phyloP scores from a whole-genome alignment of 192 early-diverging fungal genomes.

The Podila clonocystis region DNA sequence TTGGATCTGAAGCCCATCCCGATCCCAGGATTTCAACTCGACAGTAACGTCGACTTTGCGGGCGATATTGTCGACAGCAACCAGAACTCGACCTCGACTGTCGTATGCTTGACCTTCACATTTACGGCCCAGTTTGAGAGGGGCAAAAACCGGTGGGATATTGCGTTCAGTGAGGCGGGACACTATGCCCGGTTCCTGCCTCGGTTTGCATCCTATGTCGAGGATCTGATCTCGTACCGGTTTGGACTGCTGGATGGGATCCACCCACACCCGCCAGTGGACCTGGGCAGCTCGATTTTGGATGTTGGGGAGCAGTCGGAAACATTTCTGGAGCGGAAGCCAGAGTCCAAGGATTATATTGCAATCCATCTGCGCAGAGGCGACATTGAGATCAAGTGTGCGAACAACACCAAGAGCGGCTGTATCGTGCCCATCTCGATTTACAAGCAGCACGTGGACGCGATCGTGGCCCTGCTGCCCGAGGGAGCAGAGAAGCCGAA shows the following conservation, averaged over 20 bases:
- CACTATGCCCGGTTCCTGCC: conserved; percentile 32
- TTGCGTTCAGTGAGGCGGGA: conserved; percentile 17
- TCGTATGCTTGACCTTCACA: conserved; percentile 35
- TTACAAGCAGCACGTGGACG: conserved; percentile 33
- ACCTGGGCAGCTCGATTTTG: conserved; percentile 34
- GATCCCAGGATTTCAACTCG: conserved; percentile 11
- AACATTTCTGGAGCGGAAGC: conserved; percentile 25
- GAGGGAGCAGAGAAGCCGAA: conserved; percentile 3
- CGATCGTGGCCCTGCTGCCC: conserved; percentile 5
- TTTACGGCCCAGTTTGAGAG: conserved; percentile 30
- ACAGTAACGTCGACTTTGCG: conserved; percentile 2
- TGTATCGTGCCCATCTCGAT: conserved; percentile 29
- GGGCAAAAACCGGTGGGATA: conserved; percentile 24
- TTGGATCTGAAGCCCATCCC: conserved; percentile 22
- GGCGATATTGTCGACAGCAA: conserved; percentile 33
- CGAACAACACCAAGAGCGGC: conserved; percentile 7
- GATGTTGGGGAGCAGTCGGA: conserved; percentile 16
- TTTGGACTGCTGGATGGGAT: conserved; percentile 13
- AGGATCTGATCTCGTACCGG: conserved; percentile 36
- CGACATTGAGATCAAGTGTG: conserved; percentile 27
- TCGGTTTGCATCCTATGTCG: conserved; percentile 30
- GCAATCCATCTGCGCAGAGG: conserved; percentile 40
- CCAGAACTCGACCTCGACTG: conserved; percentile 23
- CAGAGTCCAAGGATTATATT: conserved; percentile 23
- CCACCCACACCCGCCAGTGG: conserved; percentile 22